Base-by-base conservation (phyloP, 2,329 filamentous ascomycete genomes). In the Apiospora arundinis region DNA sequence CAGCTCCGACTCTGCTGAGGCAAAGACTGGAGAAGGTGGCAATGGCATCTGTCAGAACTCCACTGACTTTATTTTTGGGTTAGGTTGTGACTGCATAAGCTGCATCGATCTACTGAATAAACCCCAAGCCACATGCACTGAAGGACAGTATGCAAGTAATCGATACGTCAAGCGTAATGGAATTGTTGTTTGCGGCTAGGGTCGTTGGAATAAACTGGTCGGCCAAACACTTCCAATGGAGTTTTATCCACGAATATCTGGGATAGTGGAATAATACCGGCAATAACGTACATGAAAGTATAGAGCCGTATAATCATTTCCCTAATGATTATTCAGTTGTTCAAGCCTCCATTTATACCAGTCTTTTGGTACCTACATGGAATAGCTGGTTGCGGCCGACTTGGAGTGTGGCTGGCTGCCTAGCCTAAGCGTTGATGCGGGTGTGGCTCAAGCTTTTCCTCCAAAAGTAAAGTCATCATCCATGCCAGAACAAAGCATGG, bases 381-480 rank as follows among this genome's bases (percentile, higher is more conserved):
- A 32, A 32, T 32, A 32, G 32, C 32, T 32, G 14, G 4, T 45
- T 4, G 14, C 42, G 21, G 23, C 12, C n/a, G 12, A 12, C 23
- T 49, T 21, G 48, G 49, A 32, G 2, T 52, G 49, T 52, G 49
- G 49, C 49, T 52, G 49, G 23, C 12, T 14, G 49, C 23, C 49
- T 28, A 52, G 2, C 1, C 23, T 25, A 16, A 16, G 56, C 56
- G 40, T 63, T n/a, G 56, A 63, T 40, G 32, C 32, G 21, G 21
- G 11, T 63, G 56, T 63, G 56, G 56, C 56, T 63, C 32, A 63
- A 63, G 56, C 56, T 63, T 63, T 60, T 40, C 56, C 56, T 63
- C 32, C 32, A 32, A 45, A 45, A 45, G 42, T 45, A 40, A 63
- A 63, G 56, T 40, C 32, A 63, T 63, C 56, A 40, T n/a, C 18